These are phyloP conservation scores for Xerocomellus amylosporus DNA, from an alignment of 768 basidiomycete species.

Conservation along the genomic window DNA sequence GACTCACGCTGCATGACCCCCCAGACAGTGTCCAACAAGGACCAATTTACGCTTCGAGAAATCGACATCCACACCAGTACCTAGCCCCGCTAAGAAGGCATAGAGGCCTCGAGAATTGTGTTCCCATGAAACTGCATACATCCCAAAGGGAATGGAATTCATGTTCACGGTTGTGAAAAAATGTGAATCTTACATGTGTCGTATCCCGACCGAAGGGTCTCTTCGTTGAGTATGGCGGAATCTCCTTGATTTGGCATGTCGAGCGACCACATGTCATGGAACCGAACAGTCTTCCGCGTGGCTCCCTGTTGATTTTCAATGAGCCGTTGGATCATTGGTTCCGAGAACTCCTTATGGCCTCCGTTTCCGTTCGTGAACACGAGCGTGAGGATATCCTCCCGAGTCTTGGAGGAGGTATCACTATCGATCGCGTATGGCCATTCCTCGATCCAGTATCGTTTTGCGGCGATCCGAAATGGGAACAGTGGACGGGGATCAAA, in stretches of 20 bases:
- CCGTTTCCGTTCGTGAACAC: conserved; percentile 5
- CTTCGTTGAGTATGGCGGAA: conserved; percentile 10
- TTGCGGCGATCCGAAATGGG: conserved; percentile 8
- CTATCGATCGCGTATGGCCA: background rate
- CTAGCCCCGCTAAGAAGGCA: conserved; percentile 1
- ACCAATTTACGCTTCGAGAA: conserved; percentile 5
- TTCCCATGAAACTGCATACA: conserved; percentile 4
- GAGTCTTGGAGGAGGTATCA: background rate
- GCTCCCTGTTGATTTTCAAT: background rate
- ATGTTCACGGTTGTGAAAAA: background rate
- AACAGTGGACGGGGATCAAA: conserved; percentile 11
- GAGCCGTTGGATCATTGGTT: background rate
- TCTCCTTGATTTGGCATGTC: conserved; percentile 10
- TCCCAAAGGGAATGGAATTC: background rate
- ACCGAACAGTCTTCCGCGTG: background rate
- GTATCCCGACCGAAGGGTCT: background rate
- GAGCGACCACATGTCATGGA: conserved; percentile 9
- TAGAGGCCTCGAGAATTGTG: background rate
- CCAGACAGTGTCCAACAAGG: background rate
- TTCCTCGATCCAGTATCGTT: conserved; percentile 7
- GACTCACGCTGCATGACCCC: conserved; percentile 1
- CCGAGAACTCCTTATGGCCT: conserved; percentile 11
- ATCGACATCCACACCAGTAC: conserved; percentile 4
- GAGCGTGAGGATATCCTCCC: background rate
- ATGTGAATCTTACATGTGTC: too few species aligned